These are phyloP conservation scores for Chlamydomonas sphaeroides DNA, from an alignment of 139 green algal species.

Conservation along the genomic window DNA sequence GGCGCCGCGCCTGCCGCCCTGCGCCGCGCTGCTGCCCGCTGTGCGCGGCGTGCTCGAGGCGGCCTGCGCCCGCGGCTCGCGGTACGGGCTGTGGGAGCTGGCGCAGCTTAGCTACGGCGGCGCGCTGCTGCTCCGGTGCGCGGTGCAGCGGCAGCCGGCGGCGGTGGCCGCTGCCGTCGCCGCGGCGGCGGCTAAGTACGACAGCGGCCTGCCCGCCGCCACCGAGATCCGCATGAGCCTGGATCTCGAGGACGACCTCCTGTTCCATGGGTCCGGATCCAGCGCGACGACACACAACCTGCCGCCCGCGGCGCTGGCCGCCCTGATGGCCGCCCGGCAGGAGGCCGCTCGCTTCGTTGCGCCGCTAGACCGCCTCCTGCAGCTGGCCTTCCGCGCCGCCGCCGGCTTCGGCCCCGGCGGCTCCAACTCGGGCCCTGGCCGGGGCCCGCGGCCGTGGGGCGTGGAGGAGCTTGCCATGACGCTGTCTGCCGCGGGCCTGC, in stretches of 20 bases:
- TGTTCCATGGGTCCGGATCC: background rate
- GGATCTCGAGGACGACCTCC: background rate
- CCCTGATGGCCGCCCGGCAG: background rate
- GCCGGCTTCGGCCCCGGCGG: background rate
- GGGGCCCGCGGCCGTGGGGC: background rate
- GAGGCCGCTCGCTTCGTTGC: background rate
- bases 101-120: slow-evolving; percentile 19
- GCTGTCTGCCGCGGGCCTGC: background rate
- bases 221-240: slow-evolving; percentile 5
- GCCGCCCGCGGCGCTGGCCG: background rate
- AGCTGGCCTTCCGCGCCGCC: background rate
- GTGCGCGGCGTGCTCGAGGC: background rate
- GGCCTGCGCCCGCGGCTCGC: background rate
- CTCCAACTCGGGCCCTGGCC: background rate
- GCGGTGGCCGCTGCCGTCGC: too few species aligned
- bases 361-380: background rate
- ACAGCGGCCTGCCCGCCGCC: slow-evolving; percentile 10
- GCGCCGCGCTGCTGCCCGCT: background rate
- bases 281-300: background rate
- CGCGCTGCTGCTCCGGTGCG: slow-evolving; percentile 6
- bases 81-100: slow-evolving; percentile 6
- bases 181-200: background rate
- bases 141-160: background rate
- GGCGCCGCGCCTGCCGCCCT: background rate
- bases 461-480: slow-evolving; percentile 20